A percentile compares a stretch with the other conserved stretches of the same genome.
Conservation (phyloP, 345 rosid species). For the Sapria himalayana region DNA sequence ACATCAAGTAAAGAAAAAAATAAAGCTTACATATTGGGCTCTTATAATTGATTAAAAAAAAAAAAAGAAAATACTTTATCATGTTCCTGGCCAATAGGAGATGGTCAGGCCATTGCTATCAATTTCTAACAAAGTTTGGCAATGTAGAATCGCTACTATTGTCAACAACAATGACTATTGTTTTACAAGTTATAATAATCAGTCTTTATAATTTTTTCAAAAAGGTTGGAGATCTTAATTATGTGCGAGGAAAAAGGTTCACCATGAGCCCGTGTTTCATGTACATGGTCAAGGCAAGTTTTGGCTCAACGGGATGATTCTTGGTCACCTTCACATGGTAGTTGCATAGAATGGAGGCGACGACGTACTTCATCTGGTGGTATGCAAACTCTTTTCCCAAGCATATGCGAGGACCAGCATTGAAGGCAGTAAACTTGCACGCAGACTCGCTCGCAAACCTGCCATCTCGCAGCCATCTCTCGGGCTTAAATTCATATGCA, state of each 20-base stretch:
- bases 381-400: constrained; percentile 87
- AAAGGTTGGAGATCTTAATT: no score
- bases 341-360: constrained; percentile 51
- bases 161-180: no score
- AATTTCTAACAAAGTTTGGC: no score
- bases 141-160: no score
- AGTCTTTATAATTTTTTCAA: no score
- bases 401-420: constrained; percentile 85
- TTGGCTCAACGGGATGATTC: constrained; percentile 37
- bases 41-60: no score
- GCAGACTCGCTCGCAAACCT: constrained; percentile 71
- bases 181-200: no score
- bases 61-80: no score
- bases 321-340: constrained; percentile 36
- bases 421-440: constrained; percentile 81
- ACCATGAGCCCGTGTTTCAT: constrained; percentile 67
- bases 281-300: constrained; percentile 83
- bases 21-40: no score
- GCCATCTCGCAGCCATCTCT: constrained; percentile 76
- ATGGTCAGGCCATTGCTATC: no score
- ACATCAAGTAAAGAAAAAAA: no score
- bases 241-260: constrained; percentile 23
- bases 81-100: no score
- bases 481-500: constrained; percentile 63
- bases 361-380: constrained; percentile 68